Conservation (phyloP, 192 early-diverging fungal species). For the Mycoemilia scoparia region DNA sequence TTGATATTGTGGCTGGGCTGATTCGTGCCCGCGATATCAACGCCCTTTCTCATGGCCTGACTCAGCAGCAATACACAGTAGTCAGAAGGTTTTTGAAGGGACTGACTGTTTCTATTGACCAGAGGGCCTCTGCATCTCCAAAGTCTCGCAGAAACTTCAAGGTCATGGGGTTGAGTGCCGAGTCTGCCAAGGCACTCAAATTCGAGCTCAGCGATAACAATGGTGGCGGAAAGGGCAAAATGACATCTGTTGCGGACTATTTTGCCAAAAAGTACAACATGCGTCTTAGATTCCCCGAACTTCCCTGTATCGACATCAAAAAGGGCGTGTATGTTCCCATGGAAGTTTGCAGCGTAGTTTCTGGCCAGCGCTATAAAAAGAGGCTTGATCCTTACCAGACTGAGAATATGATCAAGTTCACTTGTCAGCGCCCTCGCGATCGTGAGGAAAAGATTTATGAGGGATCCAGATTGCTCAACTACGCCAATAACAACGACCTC, state of each 20-base stretch:
- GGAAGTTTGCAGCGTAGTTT: constrained; percentile 71
- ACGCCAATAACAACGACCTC: constrained; percentile 51
- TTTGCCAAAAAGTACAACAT: constrained; percentile 57
- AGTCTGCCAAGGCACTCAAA: constrained; percentile 44
- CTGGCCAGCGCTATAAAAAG: constrained; percentile 65
- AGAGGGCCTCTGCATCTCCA: constrained; percentile 33
- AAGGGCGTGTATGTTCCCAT: constrained; percentile 64
- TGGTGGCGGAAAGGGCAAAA: constrained; percentile 26
- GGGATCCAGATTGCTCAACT: constrained; percentile 43
- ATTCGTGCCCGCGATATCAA: constrained; percentile 30
- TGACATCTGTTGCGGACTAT: constrained; percentile 54
- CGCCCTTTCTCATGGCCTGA: constrained; percentile 15
- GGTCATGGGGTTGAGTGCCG: constrained; percentile 43
- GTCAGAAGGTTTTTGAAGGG: constrained; percentile 26
- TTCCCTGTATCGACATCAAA: constrained; percentile 65
- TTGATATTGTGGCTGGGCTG: constrained; percentile 50
- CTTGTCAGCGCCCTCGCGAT: constrained; percentile 66
- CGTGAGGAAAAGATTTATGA: constrained; percentile 64
- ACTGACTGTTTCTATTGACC: constrained; percentile 33
- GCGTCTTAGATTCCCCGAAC: constrained; percentile 48
- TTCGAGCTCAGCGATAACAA: constrained; percentile 42
- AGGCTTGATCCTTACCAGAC: constrained; percentile 76
- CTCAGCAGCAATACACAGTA: constrained; percentile 2
- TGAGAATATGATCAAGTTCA: constrained; percentile 89
- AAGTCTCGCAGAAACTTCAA: constrained; percentile 56